Percentiles rank a stretch among this genome's conserved stretches.
Evolutionary conservation across 805 yeast genomes (phyloP).

Genomic region (Monosporozyma servazzii): DNA sequence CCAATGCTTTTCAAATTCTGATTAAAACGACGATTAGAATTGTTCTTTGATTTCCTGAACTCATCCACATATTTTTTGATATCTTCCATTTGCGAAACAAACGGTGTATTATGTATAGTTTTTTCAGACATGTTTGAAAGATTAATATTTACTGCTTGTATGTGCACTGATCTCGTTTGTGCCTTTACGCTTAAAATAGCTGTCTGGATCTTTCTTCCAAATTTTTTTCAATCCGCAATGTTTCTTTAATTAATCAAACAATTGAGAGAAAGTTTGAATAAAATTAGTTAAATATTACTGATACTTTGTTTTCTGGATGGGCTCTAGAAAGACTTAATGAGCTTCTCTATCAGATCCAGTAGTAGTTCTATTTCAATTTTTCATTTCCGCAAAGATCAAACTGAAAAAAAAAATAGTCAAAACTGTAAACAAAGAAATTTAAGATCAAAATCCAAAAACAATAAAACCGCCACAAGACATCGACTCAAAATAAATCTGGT

Average conservation of each 20-base stretch:
- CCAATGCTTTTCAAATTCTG: background rate
- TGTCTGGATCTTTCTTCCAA: no score
- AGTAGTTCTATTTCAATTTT: background rate
- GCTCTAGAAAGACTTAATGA: background rate
- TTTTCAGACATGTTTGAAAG: background rate
- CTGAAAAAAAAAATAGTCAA: background rate
- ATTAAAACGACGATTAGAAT: background rate
- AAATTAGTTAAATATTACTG: no score
- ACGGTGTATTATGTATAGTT: constrained; percentile 11
- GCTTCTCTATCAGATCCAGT: background rate
- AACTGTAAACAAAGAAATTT: background rate
- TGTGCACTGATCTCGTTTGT: no score
- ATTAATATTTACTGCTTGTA: no score
- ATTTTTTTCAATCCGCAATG: no score
- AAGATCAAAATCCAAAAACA: background rate
- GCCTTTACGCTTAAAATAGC: no score
- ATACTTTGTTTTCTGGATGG: background rate
- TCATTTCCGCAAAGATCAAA: background rate
- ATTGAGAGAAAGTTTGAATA: no score
- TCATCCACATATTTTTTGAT: constrained; percentile 25
- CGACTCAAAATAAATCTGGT: no score
- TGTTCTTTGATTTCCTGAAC: constrained; percentile 12
- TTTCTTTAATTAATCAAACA: no score
- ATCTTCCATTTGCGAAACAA: constrained; percentile 29
- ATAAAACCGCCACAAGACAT: background rate